Base-by-base conservation (phyloP, 257 asterid species). In the Jaltomata sinuosa region DNA sequence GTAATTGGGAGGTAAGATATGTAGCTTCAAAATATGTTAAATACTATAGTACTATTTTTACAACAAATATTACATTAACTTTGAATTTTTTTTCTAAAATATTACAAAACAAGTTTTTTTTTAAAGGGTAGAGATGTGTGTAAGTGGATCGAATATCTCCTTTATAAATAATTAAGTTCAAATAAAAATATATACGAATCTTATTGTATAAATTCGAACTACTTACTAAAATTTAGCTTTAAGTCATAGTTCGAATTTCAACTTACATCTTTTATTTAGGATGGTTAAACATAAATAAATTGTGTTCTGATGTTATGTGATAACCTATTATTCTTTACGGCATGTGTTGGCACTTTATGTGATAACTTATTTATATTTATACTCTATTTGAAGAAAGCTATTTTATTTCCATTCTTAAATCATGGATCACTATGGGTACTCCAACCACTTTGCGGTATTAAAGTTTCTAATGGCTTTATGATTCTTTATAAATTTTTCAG, bases 281-380 rank as follows among this genome's bases (percentile, higher is more conserved):
- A 61, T 11, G 38, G 36, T 61, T 27, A 54, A 88, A 88, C 15
- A 85, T 71, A 19, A 85, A 85, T 71, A 19, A 85, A 85, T 31
- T 83, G 74, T 18, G 83, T 25, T 15, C 67, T 64, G 12, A 87
- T 83, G 85, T 55, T 29, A 27, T 45, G 6, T 27, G 87, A 85
- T 80, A 83, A 29, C 2, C 84, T n/a, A 4, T 83, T 79, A 1
- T 83, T 85, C 82, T 54, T 85, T 64, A 40, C 31, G 27, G 61
- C 85, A 50, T 87, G 88, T 50, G 31, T 59, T 2, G 77, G 84
- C 11, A 85, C 85, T 21, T 83, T 81, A 6, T 59, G 68, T 69
- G 88, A n/a, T n/a, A n/a, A n/a, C 5, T 3, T 49, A 42, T 9
- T 42, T 9, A 42, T 42, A 42, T 42, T 42, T 42, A 1, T 49